Evolutionary conservation across 148 eudicot genomes (phyloP), one percentile per base, ranked within the genome.

Genomic region (Fagopyrum tataricum): DNA sequence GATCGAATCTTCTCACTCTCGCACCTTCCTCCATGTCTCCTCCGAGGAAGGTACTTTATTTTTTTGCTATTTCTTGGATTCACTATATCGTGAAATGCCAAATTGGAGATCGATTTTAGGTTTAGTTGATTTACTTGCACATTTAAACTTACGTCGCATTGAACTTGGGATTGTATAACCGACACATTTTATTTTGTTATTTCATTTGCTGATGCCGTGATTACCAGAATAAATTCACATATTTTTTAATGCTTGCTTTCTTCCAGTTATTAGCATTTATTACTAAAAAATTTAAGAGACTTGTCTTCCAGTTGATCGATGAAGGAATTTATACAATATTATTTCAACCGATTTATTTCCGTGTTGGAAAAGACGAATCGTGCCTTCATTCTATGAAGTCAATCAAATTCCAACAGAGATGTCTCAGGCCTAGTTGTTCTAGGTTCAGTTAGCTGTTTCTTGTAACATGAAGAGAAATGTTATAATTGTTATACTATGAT

Each of bases 1-100:
- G 64, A 14, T 39, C 51, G 43, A 13, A 10, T 18, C 51, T 9
- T 52, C 59, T 15, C 74, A 72, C 53, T 72, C 74, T 72, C 74
- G 74, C 74, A 72, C 74, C 26, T 72, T 72, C 53, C 64, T 72
- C 44, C 44, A 53, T 72, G 74, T 51, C 74, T 10, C 62, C 62
- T 72, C 74, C 74, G 64, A 53, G 12, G 74, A 49, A 72, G 74
- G 74, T 72, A 12, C 12, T 4, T 43, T 44, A 6, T 39, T 7
- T 47, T 51, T 14, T 49, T 37, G 17, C 11, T 71, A 7, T 21
- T 1, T 67, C 39, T 71, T 23, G 58, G 74, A 72, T 37, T 21
- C 20, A 51, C 44, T 24, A 8, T 72, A 41, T 21, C 18, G 23
- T 7, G 12, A 14, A 51, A 44, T 4, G 17, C 20, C 11, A 37